Evolutionary conservation across 768 basidiomycete species (phyloP).

Genomic region (Suillus weaverae): DNA sequence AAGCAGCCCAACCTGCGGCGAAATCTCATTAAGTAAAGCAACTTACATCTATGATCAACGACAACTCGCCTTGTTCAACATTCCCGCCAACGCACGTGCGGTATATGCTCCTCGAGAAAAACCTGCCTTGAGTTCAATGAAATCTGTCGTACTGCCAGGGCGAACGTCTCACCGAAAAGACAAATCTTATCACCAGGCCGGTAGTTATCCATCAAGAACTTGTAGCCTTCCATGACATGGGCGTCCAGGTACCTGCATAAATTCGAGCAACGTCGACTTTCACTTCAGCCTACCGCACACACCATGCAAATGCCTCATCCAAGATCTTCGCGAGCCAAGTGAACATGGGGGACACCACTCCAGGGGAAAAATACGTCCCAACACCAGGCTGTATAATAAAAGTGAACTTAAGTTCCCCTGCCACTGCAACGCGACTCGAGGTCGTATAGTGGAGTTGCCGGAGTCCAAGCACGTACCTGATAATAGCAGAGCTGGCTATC

Average conservation of each 20-base stretch:
- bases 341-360: slow-evolving; percentile 63
- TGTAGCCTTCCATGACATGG: slow-evolving; percentile 76
- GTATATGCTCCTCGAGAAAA: slow-evolving; percentile 76
- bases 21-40: slow-evolving; percentile 5
- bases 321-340: slow-evolving; percentile 57
- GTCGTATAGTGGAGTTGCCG: neutral
- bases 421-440: neutral
- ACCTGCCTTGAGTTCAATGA: slow-evolving; percentile 40
- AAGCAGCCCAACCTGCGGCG: slow-evolving; percentile 64
- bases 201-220: slow-evolving; percentile 79
- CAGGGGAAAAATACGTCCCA: slow-evolving; percentile 56
- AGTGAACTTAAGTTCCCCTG: neutral
- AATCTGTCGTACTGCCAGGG: neutral
- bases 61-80: slow-evolving; percentile 60
- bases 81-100: slow-evolving; percentile 71
- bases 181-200: slow-evolving; percentile 71
- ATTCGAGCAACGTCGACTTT: neutral
- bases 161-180: slow-evolving; percentile 54
- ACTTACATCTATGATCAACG: neutral
- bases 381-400: slow-evolving; percentile 40
- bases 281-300: slow-evolving; percentile 14
- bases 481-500: slow-evolving; percentile 66
- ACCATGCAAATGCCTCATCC: slow-evolving; percentile 77
- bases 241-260: slow-evolving; percentile 59
- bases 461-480: slow-evolving; percentile 45